Evolutionary conservation across 2,329 filamentous ascomycete species (phyloP).

Genomic region (Beauveria bassiana): DNA sequence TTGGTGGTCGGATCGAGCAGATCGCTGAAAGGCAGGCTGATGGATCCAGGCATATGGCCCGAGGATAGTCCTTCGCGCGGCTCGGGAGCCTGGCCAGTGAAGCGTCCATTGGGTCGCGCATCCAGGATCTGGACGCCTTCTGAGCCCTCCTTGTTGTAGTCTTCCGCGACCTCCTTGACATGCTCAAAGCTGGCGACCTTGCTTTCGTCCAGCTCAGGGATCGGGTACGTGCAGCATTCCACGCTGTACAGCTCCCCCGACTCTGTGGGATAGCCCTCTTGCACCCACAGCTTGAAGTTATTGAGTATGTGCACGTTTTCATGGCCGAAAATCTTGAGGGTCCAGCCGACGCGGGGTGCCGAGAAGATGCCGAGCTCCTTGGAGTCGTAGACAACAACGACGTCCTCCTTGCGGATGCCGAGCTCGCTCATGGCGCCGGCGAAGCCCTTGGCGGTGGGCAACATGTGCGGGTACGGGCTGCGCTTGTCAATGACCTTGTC

Average conservation of each 20-base stretch:
- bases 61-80: slow-evolving; percentile 79
- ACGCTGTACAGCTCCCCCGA: slow-evolving; percentile 65
- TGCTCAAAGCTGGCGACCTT: slow-evolving; percentile 78
- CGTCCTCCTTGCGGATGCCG: slow-evolving; percentile 80
- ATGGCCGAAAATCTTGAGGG: slow-evolving; percentile 83
- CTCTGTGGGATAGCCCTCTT: slow-evolving; percentile 74
- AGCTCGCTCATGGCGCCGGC: slow-evolving; percentile 81
- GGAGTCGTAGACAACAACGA: slow-evolving; percentile 88
- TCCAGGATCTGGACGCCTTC: slow-evolving; percentile 85
- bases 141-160: slow-evolving; percentile 72
- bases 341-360: slow-evolving; percentile 91
- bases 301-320: slow-evolving; percentile 82
- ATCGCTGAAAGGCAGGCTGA: slow-evolving; percentile 71
- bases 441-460: slow-evolving; percentile 74
- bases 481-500: slow-evolving; percentile 83
- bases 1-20: slow-evolving; percentile 80
- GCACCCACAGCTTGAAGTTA: slow-evolving; percentile 93
- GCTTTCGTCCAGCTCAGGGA: slow-evolving; percentile 49
- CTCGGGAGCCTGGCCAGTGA: slow-evolving; percentile 75
- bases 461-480: slow-evolving; percentile 93
- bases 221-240: slow-evolving; percentile 57
- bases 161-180: slow-evolving; percentile 66
- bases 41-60: slow-evolving; percentile 85
- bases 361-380: slow-evolving; percentile 90
- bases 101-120: slow-evolving; percentile 72